Evolutionary conservation across 306 rosid species (phyloP).

Genomic region (Luffa acutangula): DNA sequence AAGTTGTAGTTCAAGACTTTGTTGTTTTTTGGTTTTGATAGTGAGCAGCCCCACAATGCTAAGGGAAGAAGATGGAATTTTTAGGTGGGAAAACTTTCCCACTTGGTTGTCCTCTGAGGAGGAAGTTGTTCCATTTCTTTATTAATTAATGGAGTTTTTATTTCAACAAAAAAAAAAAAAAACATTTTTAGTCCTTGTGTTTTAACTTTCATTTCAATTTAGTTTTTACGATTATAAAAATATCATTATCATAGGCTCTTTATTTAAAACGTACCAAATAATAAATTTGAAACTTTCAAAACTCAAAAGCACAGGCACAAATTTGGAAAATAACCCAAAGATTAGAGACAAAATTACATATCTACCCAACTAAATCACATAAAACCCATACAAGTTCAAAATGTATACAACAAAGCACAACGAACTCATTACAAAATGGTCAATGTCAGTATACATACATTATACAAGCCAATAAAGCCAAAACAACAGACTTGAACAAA

Average conservation of each 20-base stretch:
- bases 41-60: no score
- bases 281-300: neutral
- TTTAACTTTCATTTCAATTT: no score
- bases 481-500: slow-evolving; percentile 28
- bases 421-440: neutral
- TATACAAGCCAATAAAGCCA: slow-evolving; percentile 29
- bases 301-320: neutral
- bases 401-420: neutral
- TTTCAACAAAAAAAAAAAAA: no score
- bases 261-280: neutral
- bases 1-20: no score
- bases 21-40: no score
- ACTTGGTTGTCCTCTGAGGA: no score
- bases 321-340: neutral
- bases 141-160: no score
- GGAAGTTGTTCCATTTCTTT: no score
- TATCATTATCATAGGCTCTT: neutral
- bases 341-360: neutral
- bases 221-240: neutral
- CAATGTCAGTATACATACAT: slow-evolving; percentile 1
- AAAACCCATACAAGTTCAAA: neutral
- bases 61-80: no score
- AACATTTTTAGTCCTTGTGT: no score
- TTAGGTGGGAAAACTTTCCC: no score
- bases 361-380: neutral